These are phyloP conservation scores for Allomyces arbusculus DNA, from an alignment of 192 early-diverging fungal species.

Conservation along the genomic window DNA sequence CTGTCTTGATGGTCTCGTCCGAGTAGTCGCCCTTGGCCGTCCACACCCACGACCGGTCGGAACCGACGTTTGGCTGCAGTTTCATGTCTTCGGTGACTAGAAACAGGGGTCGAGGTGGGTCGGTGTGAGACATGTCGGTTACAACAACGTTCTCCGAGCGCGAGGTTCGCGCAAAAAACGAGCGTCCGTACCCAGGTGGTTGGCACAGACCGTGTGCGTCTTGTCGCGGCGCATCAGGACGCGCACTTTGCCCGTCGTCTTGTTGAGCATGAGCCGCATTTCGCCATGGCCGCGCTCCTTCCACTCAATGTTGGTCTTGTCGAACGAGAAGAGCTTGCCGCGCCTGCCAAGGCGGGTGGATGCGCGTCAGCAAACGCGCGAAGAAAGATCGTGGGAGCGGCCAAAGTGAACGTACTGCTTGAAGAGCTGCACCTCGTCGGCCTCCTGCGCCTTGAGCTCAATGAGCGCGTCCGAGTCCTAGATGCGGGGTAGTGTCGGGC, in stretches of 20 bases:
- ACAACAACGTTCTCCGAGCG: too few species aligned
- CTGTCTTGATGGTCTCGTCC: conserved; percentile 57
- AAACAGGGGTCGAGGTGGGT: too few species aligned
- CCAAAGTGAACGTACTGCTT: conserved; percentile 41
- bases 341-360: conserved; percentile 28
- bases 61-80: conserved; percentile 84
- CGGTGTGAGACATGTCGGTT: too few species aligned
- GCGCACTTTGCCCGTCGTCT: conserved; percentile 68
- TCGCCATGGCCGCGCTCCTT: conserved; percentile 99
- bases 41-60: conserved; percentile 99
- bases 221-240: conserved; percentile 96
- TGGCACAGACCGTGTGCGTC: conserved; percentile 97
- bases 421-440: conserved; percentile 80
- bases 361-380: too few species aligned
- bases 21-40: conserved; percentile 72
- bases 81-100: conserved; percentile 59
- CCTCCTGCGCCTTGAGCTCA: conserved; percentile 84
- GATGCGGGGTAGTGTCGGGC: too few species aligned
- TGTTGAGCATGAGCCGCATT: conserved; percentile 87
- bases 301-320: conserved; percentile 81
- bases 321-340: conserved; percentile 93
- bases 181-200: conserved; percentile 54
- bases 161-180: too few species aligned
- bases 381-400: too few species aligned
- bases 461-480: conserved; percentile 9